Evolutionary conservation across 768 basidiomycete species (phyloP).

Genomic region (Pisolithus albus): DNA sequence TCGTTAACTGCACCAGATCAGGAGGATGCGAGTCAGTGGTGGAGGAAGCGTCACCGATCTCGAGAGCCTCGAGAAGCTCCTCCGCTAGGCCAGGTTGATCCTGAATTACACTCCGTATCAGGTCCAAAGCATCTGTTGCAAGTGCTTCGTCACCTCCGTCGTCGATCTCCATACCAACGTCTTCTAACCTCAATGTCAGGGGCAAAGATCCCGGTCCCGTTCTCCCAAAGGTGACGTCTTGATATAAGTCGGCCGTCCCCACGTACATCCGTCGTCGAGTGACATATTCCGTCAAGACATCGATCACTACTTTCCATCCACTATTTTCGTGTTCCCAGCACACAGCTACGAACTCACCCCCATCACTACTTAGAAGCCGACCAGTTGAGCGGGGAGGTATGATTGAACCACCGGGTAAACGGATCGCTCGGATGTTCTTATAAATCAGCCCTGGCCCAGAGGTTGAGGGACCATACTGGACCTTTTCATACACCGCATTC

Average conservation of each 20-base stretch:
- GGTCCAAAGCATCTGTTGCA: conserved; percentile 69
- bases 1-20: conserved; percentile 74
- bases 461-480: conserved; percentile 48
- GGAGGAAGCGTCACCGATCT: conserved; percentile 27
- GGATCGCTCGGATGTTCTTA: conserved; percentile 57
- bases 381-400: conserved; percentile 65
- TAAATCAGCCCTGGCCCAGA: conserved; percentile 49
- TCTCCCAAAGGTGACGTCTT: conserved; percentile 47
- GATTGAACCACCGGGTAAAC: conserved; percentile 68
- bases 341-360: conserved; percentile 57
- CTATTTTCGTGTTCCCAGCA: conserved; percentile 79
- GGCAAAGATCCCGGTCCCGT: conserved; percentile 32
- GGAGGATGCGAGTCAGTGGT: conserved; percentile 51
- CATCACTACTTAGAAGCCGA: conserved; percentile 64
- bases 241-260: conserved; percentile 35
- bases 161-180: conserved; percentile 67
- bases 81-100: conserved; percentile 60
- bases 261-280: conserved; percentile 46
- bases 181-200: conserved; percentile 49
- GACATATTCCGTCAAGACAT: conserved; percentile 71
- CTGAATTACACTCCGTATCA: conserved; percentile 70
- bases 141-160: conserved; percentile 54
- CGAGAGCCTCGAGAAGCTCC: conserved; percentile 60
- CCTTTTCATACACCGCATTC: conserved; percentile 65
- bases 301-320: conserved; percentile 83